phyloP scores from a whole-genome alignment of 495 filamentous ascomycete species.

The Podospora sp. region DNA sequence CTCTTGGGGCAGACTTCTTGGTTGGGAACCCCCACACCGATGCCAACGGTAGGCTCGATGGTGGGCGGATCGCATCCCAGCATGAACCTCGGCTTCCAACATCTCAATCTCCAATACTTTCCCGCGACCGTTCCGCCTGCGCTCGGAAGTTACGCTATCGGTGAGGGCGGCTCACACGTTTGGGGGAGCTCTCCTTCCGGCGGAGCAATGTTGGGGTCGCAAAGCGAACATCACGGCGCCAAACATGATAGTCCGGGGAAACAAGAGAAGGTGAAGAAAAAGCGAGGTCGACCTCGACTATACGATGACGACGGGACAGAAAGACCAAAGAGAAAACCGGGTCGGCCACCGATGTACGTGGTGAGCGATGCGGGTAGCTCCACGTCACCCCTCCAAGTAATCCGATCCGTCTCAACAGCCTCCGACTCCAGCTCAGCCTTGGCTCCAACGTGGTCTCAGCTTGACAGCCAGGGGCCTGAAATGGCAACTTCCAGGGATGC shows the following conservation, averaged over 20 bases:
- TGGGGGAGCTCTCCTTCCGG: neutral
- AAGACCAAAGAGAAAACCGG: neutral
- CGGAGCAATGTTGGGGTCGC: neutral
- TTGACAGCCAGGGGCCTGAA: neutral
- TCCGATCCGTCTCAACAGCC: neutral
- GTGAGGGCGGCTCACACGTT: neutral
- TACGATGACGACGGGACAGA: conserved; percentile 8
- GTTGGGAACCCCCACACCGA: neutral
- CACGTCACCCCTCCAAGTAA: neutral
- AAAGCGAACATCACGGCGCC: neutral
- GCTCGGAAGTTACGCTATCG: neutral
- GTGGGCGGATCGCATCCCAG: neutral
- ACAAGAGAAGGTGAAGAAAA: neutral
- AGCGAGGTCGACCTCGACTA: conserved; percentile 8
- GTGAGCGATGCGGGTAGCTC: neutral
- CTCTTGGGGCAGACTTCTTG: neutral
- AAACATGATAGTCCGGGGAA: neutral
- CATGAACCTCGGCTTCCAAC: neutral
- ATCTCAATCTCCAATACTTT: neutral
- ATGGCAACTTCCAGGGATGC: neutral
- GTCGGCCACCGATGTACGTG: conserved; percentile 3
- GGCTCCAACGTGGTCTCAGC: too few relatives aligned
- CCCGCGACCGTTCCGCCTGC: neutral
- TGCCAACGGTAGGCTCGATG: neutral
- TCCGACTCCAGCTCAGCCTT: neutral